Base-by-base conservation (phyloP, 495 filamentous ascomycete genomes). In the Lepraria neglecta region DNA sequence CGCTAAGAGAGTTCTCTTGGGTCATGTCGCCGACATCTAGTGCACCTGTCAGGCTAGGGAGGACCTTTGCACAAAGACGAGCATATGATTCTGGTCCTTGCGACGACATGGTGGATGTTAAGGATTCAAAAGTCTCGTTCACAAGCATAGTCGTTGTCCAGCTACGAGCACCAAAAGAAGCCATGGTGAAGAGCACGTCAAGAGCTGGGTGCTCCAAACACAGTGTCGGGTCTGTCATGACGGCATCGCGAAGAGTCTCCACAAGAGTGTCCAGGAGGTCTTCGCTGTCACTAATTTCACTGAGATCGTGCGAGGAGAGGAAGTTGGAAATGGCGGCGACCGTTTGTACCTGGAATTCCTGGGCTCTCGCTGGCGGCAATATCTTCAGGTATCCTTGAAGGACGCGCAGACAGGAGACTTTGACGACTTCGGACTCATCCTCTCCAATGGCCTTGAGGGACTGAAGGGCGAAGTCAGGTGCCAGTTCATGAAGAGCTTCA, bases 241-340 rank as follows among this genome's bases (percentile, higher is more conserved):
- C 92, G 27, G 87, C 87, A 63, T 89, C 84, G 45, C 91, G 82
- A 14, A 98, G 78, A 1, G 91, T 91, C 71, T 98, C 94, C 5
- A 92, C 86, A 27, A 98, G 75, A 1, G 91, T 92, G 9, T 95
- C 88, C 60, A 97, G 82, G 33, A 97, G 81, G 69, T 98, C 94
- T 59, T 97, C 92, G 33, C 87, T 85, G 52, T 96, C 91, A 15
- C 85, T 82, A 4, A 90, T 76, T 48, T 96, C 92, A 62, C 82
- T 84, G 58, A 95, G 75, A 64, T 96, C 90, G 68, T 92, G 88
- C 11, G 78, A 73, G 31, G 85, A 78, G 64, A 97, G 73, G 73
- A 90, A 97, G 17, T 81, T 79, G 2, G 88, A 86, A 33, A 98
- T 82, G 17, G 89, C 84, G 3, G 80, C 74, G 46, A 97, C 83